Evolutionary conservation across 73 alveolate genomes (phyloP).

Genomic region (Diophrys sp.): DNA sequence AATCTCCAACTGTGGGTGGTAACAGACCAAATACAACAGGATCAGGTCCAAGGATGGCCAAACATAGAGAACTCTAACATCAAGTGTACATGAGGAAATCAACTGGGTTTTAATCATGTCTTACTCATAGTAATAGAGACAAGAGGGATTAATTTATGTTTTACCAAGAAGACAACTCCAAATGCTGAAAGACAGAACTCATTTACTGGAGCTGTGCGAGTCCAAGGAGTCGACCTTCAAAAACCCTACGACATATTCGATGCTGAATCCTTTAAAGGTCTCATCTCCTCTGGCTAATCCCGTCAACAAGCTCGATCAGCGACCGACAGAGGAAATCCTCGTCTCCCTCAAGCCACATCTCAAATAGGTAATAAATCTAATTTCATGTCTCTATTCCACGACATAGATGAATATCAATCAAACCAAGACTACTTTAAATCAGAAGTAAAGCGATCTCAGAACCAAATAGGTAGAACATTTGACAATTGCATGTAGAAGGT

Average conservation of each 20-base stretch:
- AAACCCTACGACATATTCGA: not conserved
- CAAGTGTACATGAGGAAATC: not conserved
- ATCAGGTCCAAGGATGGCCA: not conserved
- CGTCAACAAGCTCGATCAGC: no score
- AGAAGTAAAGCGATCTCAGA: not conserved
- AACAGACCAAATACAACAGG: not conserved
- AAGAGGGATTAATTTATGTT: no score
- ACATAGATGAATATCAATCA: not conserved
- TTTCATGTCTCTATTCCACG: no score
- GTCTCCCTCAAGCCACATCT: no score
- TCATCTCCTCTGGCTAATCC: no score
- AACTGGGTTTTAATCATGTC: not conserved
- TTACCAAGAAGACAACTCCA: no score
- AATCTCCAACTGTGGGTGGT: not conserved
- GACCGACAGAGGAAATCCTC: no score
- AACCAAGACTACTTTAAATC: not conserved
- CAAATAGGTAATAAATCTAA: no score
- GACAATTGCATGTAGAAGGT: not conserved
- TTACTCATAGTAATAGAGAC: no score
- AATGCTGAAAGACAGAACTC: no score
- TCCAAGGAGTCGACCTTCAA: no score
- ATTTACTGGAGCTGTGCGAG: no score
- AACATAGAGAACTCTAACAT: not conserved
- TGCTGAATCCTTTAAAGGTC: not conserved
- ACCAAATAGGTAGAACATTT: not conserved